Evolutionary conservation across 371 early-diverging fungal genomes (phyloP).

Genomic region (Rhizopus microsporus): DNA sequence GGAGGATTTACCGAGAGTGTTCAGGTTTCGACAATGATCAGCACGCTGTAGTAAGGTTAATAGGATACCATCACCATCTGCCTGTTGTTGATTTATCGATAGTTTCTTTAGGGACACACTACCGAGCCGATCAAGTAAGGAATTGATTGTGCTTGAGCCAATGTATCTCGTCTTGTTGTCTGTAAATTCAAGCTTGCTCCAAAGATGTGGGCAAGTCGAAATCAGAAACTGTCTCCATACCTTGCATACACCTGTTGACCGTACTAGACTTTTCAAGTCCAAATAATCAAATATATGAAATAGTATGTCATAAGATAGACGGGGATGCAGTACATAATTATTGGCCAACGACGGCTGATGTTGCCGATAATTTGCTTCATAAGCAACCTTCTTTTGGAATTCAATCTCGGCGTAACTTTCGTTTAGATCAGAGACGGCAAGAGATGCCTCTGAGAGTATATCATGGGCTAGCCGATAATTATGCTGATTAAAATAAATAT

Average conservation of each 20-base stretch:
- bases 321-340: slow-evolving; percentile 19
- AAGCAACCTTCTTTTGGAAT: slow-evolving; percentile 12
- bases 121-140: slow-evolving; percentile 24
- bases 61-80: slow-evolving; percentile 25
- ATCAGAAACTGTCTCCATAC: slow-evolving; percentile 24
- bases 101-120: slow-evolving; percentile 19
- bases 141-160: slow-evolving; percentile 5
- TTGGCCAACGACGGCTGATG: neutral
- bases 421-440: neutral
- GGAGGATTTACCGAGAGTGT: slow-evolving; percentile 22
- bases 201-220: slow-evolving; percentile 15
- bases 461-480: slow-evolving; percentile 16
- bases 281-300: slow-evolving; percentile 20
- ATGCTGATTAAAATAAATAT: slow-evolving; percentile 14
- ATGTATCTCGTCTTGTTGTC: slow-evolving; percentile 1
- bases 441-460: slow-evolving; percentile 11
- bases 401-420: slow-evolving; percentile 3
- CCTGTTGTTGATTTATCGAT: slow-evolving; percentile 13
- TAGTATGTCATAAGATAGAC: slow-evolving; percentile 27
- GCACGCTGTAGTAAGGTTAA: slow-evolving; percentile 6
- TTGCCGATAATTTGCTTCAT: slow-evolving; percentile 6
- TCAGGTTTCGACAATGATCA: slow-evolving; percentile 16
- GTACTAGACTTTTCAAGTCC: slow-evolving; percentile 20
- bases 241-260: slow-evolving; percentile 25
- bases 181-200: slow-evolving; percentile 28